These are phyloP conservation scores for Ceratocystis albifundus DNA, from an alignment of 2,329 filamentous ascomycete genomes.

Conservation along the genomic window DNA sequence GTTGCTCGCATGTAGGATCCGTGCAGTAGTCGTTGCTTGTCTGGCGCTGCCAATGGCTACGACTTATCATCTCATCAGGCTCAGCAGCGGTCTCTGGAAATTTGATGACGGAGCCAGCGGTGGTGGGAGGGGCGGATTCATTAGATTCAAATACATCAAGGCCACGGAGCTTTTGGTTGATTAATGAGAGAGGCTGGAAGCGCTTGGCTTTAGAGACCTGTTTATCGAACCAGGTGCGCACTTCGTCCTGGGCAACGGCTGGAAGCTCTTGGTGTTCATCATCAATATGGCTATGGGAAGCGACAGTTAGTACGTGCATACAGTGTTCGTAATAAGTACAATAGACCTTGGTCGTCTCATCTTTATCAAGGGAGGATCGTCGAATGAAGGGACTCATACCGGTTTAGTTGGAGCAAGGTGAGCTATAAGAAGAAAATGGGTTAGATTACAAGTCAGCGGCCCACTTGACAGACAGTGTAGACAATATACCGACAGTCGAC, in stretches of 20 bases:
- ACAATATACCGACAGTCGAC: conserved; percentile 23
- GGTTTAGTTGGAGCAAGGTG: conserved; percentile 84
- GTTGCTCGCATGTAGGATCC: conserved; percentile 73
- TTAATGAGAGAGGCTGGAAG: conserved; percentile 79
- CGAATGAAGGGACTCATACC: conserved; percentile 32
- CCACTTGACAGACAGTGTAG: no score
- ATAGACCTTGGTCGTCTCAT: no score
- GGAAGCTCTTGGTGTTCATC: conserved; percentile 83
- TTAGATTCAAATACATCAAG: conserved; percentile 92
- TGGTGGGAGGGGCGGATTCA: conserved; percentile 43
- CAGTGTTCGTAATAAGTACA: neutral
- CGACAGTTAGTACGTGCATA: conserved; percentile 1
- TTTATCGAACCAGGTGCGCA: conserved; percentile 93
- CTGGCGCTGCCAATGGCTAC: conserved; percentile 76
- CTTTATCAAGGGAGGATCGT: conserved; percentile 1
- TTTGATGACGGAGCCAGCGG: conserved; percentile 31
- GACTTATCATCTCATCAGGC: conserved; percentile 80
- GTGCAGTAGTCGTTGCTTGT: conserved; percentile 68
- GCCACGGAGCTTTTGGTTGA: conserved; percentile 88
- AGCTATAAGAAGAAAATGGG: conserved; percentile 42
- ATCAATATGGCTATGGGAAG: conserved; percentile 50
- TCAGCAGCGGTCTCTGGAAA: conserved; percentile 43
- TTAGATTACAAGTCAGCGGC: conserved; percentile 6
- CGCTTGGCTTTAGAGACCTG: conserved; percentile 87
- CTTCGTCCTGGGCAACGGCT: conserved; percentile 79